A percentile compares a stretch with the other conserved stretches of the same genome.
Conservation (phyloP, 352 stramenopile species). For the Pythium biforme region DNA sequence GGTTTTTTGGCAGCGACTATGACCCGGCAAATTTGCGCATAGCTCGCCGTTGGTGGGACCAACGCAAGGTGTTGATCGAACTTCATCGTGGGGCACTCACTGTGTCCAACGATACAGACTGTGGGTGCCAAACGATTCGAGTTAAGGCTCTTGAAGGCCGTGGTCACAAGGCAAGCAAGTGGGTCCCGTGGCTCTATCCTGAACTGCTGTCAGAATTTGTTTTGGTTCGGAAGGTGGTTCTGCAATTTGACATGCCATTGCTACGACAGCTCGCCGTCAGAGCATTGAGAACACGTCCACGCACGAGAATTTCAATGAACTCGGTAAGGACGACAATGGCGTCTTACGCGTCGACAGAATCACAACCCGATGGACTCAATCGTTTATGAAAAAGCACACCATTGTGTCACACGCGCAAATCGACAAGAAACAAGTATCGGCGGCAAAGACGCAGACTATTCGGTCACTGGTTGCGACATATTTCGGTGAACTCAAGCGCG, state of each 20-base stretch:
- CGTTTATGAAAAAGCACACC: slow-evolving; percentile 24
- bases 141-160: too few relatives aligned
- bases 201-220: neutral
- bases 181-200: neutral
- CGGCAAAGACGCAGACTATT: slow-evolving; percentile 1
- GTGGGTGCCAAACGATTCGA: too few relatives aligned
- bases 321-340: neutral
- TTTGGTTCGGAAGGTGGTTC: neutral
- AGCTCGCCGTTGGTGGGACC: too few relatives aligned
- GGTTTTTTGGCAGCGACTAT: too few relatives aligned
- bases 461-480: slow-evolving; percentile 21
- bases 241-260: neutral
- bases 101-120: too few relatives aligned
- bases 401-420: slow-evolving; percentile 8
- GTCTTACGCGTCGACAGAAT: too few relatives aligned
- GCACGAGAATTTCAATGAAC: too few relatives aligned
- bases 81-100: too few relatives aligned
- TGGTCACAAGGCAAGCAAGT: too few relatives aligned
- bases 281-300: neutral
- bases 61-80: too few relatives aligned
- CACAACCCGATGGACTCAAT: neutral
- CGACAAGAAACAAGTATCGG: slow-evolving; percentile 19
- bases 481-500: slow-evolving; percentile 21
- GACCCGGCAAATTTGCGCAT: too few relatives aligned
- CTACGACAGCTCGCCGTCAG: neutral